Evolutionary conservation across 2,329 filamentous ascomycete species (phyloP), one percentile per base, ranked within the genome.

Genomic region (Verticillium longisporum): DNA sequence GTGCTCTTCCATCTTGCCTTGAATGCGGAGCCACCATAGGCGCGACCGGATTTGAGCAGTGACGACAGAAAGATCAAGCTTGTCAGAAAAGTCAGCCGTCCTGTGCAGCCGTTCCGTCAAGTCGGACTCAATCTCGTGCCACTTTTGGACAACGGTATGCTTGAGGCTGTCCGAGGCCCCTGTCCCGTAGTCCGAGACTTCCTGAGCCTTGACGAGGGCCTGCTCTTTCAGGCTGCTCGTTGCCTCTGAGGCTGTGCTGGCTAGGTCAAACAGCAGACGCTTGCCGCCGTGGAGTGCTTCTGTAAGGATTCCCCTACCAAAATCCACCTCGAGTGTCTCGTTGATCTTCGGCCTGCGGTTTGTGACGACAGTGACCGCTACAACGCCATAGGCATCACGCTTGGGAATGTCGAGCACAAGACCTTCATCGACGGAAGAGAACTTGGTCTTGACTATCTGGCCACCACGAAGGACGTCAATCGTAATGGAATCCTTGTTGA

Each of bases 291-390:
- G 79, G 6, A 81, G 64, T 14, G 75, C 77, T 45, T 78, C 76
- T 11, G 73, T 74, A 50, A 83, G 69, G 15, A 77, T 71, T 26
- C 78, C 74, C 68, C 74, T 80, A 56, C 84, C 83, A 70, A 88
- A 86, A 69, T 87, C 81, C 34, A 88, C 73, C 45, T 80, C 78
- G 69, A 88, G 84, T 0, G 81, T 82, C 72, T 88, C 84, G 66
- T 83, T 83, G 64, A 88, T 78, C 70, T 80, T 83, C 31, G 86
- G 86, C 63, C 82, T 83, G 60, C 79, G 83, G 14, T 78, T 83
- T 1, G 85, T 85, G 60, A 81, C 76, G 38, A 89, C 78, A 1
- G 81, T 80, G 55, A 89, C 76, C 59, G 83, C 83, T 58, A 88
- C 71, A 41, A 83, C 70, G 36, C 86, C 86, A 63, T 84, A 74